Evolutionary conservation across 306 rosid species (phyloP), one percentile per base, ranked within the genome.

Genomic region (Cicer bijugum): DNA sequence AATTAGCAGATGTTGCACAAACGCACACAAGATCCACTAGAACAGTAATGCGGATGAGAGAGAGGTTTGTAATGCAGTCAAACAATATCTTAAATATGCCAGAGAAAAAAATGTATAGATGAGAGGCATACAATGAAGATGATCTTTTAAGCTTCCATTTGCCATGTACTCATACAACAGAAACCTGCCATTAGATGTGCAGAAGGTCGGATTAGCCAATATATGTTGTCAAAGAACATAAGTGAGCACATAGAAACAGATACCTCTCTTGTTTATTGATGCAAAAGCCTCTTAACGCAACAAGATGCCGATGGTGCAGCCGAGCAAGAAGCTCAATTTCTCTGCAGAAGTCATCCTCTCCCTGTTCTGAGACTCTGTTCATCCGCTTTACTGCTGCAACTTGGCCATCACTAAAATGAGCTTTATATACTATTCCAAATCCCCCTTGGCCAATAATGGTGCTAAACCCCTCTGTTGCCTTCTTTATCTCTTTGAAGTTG

Each of bases 121-220:
- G 69, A 82, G 82, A 77, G 82, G 73, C 93, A 87, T 91, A 95
- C 99, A 75, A 81, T 95, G 97, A 82, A 95, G 96, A 90, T 91
- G 97, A 82, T 95, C 99, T 83, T 91, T 88, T 86, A 95, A 84
- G 97, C 97, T 95, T 74, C 99, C 99, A 73, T 91, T 94, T 75
- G 85, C 96, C 99, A 95, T 91, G 87, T 88, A 84, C 85, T 95
- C 99, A 17, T 91, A 95, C 84, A 95, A 68, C 56, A 95, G 89
- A 88, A 91, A 91, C 95, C 99, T 95, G 91, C 78, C 82, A 84
- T 68, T 69, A 80, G 69, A 81, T 40, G 76, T 28, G 59, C 63
- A 77, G 28, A 81, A 69, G 61, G 81, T 78, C 71, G 55, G 64
- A 78, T 75, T 79, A 23, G 33, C 71, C 15, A 38, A 67, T 58